A percentile compares a stretch with the other conserved stretches of the same genome.
Conservation (phyloP, 345 rosid genomes). For the Crucihimalaya himalaica region DNA sequence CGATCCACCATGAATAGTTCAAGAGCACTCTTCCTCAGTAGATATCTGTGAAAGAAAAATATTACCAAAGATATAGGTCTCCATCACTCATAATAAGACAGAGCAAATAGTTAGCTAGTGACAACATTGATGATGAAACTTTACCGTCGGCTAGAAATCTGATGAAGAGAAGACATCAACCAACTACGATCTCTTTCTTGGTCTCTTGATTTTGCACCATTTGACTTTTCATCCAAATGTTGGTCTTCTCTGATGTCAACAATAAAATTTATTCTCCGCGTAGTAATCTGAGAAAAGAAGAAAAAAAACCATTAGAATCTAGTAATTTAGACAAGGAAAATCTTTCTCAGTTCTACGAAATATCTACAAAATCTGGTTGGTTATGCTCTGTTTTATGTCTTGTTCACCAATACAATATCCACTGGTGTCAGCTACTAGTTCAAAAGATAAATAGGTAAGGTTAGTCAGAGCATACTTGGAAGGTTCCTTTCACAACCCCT, state of each 20-base stretch:
- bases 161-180: slow-evolving; percentile 84
- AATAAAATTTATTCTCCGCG: slow-evolving; percentile 84
- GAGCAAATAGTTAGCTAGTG: slow-evolving; percentile 5
- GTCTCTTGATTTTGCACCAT: slow-evolving; percentile 42
- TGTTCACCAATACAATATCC: not conserved
- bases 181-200: slow-evolving; percentile 79
- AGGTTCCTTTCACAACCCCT: slow-evolving; percentile 78
- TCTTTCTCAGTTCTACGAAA: not conserved
- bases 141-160: slow-evolving; percentile 87
- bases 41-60: slow-evolving; percentile 53
- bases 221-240: slow-evolving; percentile 44
- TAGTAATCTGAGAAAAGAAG: slow-evolving; percentile 62
- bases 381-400: not conserved
- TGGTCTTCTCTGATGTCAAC: slow-evolving; percentile 53
- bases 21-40: slow-evolving; percentile 85
- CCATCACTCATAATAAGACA: not conserved
- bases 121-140: slow-evolving; percentile 9
- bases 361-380: not conserved
- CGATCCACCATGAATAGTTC: slow-evolving; percentile 95
- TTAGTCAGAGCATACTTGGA: slow-evolving; percentile 61
- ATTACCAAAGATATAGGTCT: not conserved
- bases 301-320: slow-evolving; percentile 14
- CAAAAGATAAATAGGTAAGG: not conserved
- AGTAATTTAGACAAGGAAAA: not conserved
- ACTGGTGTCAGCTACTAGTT: not conserved